Evolutionary conservation across 148 eudicot species (phyloP).

Genomic region (Rhododendron simsii): DNA sequence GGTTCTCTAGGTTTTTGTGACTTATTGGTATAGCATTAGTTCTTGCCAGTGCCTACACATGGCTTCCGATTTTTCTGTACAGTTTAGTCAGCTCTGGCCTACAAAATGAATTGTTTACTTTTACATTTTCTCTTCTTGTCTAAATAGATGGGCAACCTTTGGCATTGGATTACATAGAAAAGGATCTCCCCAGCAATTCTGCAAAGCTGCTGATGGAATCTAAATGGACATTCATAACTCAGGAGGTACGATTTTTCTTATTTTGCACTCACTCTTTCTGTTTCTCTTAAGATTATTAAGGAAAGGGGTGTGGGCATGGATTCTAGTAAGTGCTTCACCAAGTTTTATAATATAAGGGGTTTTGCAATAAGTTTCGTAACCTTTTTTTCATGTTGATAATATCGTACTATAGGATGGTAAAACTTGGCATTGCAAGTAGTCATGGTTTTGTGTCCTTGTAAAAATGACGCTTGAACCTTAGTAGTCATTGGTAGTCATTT

Average conservation of each 20-base stretch:
- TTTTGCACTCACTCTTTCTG: neutral
- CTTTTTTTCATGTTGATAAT: neutral
- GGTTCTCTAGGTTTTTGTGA: neutral
- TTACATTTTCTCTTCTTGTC: neutral
- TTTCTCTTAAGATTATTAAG: neutral
- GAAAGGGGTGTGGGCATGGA: neutral
- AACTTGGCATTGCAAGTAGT: neutral
- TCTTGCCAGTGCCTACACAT: neutral
- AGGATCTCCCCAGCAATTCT: conserved; percentile 47
- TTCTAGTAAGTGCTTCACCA: neutral
- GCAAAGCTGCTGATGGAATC: conserved; percentile 35
- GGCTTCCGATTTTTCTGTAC: neutral
- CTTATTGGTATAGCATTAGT: neutral
- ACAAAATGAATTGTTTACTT: neutral
- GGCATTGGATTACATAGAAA: conserved; percentile 54
- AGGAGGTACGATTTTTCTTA: conserved; percentile 32
- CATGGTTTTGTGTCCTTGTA: conserved; percentile 2
- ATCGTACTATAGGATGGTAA: neutral
- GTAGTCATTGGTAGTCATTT: neutral
- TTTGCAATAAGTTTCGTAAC: neutral
- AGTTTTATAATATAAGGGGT: neutral
- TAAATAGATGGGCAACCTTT: conserved; percentile 78
- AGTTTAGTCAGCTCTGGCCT: neutral
- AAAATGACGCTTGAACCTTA: neutral
- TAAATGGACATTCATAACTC: conserved; percentile 68